Evolutionary conservation across 2,329 filamentous ascomycete genomes (phyloP), one percentile per base, ranked within the genome.

Genomic region (Neurospora crassa): DNA sequence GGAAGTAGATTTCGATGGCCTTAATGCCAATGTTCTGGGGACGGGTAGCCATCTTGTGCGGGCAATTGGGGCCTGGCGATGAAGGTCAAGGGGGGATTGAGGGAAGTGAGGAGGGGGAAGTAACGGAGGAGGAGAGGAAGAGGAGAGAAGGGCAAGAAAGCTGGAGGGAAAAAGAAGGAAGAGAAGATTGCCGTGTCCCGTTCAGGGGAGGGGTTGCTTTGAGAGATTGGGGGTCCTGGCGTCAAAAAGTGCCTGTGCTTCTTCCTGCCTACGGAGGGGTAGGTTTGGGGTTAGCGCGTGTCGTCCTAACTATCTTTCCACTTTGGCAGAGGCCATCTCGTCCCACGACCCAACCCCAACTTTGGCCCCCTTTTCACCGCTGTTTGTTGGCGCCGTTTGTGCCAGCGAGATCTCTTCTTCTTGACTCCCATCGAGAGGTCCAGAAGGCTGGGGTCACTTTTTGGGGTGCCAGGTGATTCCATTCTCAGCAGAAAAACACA

Each of bases 1-100:
- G 92, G 80, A 93, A 92, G 83, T 96, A 96, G 80, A 96, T 89
- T 82, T 96, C 92, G 82, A 96, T 92, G 91, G 92, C 92, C 86
- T 96, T 95, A 81, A 96, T 94, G 87, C 92, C 92, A 82, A 96
- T 91, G 84, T 95, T 95, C 83, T 94, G 89, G 75, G 92, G 91
- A 83, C 91, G 90, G 77, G 75, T 67, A 47, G 75, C 72, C 76
- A 77, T 77, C 70, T 40, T 70, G 72, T 20, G 71, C 68, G 63
- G 72, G 71, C 71, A 74, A 75, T 75, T 75, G 73, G 70, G 24
- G 41, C 69, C 59, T 69, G 69, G 67, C 45, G 42, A 63, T 18
- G 10, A 37, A 37, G 14, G 53, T 59, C 47, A 24, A 34, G 47
- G 47, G 29, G 18, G 34, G 29, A n/a, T 34, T 18, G 53, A 63